phyloP scores from a whole-genome alignment of 2,329 filamentous ascomycete genomes.

The Emergomyces orientalis region DNA sequence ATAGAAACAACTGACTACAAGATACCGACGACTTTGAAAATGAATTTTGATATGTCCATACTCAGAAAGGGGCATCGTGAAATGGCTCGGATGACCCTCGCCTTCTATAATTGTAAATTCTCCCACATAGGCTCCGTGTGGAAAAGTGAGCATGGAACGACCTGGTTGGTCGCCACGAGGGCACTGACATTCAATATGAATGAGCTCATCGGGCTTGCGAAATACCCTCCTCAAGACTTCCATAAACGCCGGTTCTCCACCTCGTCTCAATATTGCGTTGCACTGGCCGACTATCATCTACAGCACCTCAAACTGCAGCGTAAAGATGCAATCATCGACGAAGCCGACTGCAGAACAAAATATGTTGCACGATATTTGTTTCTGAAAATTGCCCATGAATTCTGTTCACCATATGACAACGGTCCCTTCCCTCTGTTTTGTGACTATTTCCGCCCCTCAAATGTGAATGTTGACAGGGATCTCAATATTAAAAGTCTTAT shows the following conservation, averaged over 20 bases:
- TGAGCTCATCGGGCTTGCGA: constrained; percentile 11
- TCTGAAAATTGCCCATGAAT: constrained; percentile 23
- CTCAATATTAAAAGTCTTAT: constrained; percentile 14
- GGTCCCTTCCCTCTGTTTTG: constrained; percentile 18
- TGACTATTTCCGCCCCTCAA: constrained; percentile 19
- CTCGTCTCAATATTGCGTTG: constrained; percentile 9
- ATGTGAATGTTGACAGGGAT: constrained; percentile 18
- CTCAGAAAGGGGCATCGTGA: constrained; percentile 14
- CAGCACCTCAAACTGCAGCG: constrained; percentile 33
- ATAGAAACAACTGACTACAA: constrained; percentile 12
- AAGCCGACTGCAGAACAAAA: constrained; percentile 35
- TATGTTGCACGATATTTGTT: constrained; percentile 37
- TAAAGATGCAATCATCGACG: constrained; percentile 30
- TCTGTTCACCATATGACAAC: constrained; percentile 14
- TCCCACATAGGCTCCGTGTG: constrained; percentile 15
- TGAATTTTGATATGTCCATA: constrained; percentile 7
- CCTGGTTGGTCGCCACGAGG: constrained; percentile 9
- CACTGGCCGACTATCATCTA: no score
- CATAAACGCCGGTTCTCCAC: constrained; percentile 3
- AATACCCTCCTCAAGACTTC: constrained; percentile 8
- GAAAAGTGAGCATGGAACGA: background rate
- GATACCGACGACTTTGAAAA: constrained; percentile 10
- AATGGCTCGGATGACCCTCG: constrained; percentile 16
- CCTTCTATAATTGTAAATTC: constrained; percentile 15
- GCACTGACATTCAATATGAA: constrained; percentile 15